Percentiles rank a stretch among this genome's conserved stretches.
These are phyloP conservation scores for Botryosphaeria dothidea DNA, from an alignment of 2,329 filamentous ascomycete genomes.

Conservation along the genomic window DNA sequence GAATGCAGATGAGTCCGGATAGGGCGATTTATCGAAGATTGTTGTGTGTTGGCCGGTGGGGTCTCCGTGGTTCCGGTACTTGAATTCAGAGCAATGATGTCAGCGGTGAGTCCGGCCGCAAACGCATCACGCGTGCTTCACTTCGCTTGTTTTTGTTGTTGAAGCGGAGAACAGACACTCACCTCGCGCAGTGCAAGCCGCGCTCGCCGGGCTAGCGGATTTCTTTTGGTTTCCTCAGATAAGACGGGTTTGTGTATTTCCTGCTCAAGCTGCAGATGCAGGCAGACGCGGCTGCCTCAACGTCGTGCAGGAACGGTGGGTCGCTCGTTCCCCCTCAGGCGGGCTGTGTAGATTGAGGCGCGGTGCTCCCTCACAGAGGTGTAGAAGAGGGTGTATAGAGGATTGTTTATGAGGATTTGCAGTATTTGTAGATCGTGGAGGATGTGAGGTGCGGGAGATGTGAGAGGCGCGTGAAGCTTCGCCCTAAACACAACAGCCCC, in stretches of 20 bases:
- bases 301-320: slow-evolving; percentile 11
- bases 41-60: slow-evolving; percentile 2
- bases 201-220: slow-evolving; percentile 66
- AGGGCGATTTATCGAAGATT: slow-evolving; percentile 20
- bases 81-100: slow-evolving; percentile 29
- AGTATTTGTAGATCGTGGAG: slow-evolving; percentile 18
- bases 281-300: slow-evolving; percentile 14
- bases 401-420: slow-evolving; percentile 16
- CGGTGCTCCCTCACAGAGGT: not conserved
- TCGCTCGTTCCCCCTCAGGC: not conserved
- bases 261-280: slow-evolving; percentile 15
- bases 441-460: slow-evolving; percentile 9
- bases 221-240: slow-evolving; percentile 1
- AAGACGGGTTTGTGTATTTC: not conserved
- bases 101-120: slow-evolving; percentile 5
- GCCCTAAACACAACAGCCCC: slow-evolving; percentile 13
- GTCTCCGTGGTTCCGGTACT: slow-evolving; percentile 36
- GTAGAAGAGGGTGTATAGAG: not conserved
- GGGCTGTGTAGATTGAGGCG: not conserved
- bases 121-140: slow-evolving; percentile 1
- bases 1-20: slow-evolving; percentile 70
- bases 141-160: not conserved
- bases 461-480: slow-evolving; percentile 5
- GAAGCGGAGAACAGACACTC: slow-evolving; percentile 23
- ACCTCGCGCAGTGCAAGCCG: slow-evolving; percentile 82